Conservation (phyloP, 2,329 filamentous ascomycete species). For the Scorias spongiosa region DNA sequence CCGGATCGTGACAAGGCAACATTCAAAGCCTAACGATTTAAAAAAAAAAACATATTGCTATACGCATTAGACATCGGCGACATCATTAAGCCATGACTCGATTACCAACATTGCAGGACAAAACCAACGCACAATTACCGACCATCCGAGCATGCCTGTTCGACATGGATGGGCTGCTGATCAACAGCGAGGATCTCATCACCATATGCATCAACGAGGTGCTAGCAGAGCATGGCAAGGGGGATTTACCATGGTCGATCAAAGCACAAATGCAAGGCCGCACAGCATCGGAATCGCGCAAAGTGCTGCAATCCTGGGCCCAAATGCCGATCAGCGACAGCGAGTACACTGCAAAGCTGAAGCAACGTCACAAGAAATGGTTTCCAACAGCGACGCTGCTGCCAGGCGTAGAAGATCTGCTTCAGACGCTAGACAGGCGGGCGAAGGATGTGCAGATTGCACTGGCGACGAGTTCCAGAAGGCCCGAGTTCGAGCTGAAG, state of each 20-base stretch:
- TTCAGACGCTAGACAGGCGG: constrained; percentile 34
- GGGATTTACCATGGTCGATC: constrained; percentile 67
- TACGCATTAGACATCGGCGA: no score
- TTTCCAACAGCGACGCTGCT: constrained; percentile 61
- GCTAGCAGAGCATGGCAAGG: constrained; percentile 55
- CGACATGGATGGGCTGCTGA: constrained; percentile 93
- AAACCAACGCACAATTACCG: constrained; percentile 42
- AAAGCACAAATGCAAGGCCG: constrained; percentile 69
- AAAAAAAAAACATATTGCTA: no score
- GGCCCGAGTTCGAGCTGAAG: constrained; percentile 59
- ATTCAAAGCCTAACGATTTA: no score
- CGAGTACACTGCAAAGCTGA: constrained; percentile 46
- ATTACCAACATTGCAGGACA: background rate
- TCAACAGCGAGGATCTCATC: constrained; percentile 82
- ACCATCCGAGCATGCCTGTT: constrained; percentile 80
- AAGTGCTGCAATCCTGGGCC: constrained; percentile 63
- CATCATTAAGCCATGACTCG: background rate
- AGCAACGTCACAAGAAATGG: constrained; percentile 47
- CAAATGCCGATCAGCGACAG: constrained; percentile 58
- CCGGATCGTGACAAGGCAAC: no score
- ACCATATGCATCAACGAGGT: constrained; percentile 66
- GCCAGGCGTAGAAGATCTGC: constrained; percentile 56
- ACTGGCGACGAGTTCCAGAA: constrained; percentile 66
- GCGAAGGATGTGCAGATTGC: constrained; percentile 48
- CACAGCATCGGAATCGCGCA: constrained; percentile 38